These are phyloP conservation scores for Polytrichum commune DNA, from an alignment of 225 moss, liverwort and hornwort species.

Conservation along the genomic window DNA sequence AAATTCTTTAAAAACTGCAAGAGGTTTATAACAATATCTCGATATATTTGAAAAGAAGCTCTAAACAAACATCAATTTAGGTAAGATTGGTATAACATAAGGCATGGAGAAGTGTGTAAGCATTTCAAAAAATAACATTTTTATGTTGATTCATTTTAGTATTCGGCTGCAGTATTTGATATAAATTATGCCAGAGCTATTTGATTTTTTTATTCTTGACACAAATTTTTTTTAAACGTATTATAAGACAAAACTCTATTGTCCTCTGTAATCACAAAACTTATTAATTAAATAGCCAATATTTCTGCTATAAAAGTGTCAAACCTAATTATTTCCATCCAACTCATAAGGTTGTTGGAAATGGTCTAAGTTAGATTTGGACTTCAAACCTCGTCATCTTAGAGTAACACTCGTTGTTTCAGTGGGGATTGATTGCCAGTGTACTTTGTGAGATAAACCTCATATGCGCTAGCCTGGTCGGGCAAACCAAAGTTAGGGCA, in stretches of 20 bases:
- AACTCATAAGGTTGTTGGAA: too few relatives aligned
- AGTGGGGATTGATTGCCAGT: background rate
- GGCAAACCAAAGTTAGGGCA: accelerated
- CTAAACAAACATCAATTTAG: background rate
- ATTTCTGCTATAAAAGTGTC: accelerated
- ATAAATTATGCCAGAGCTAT: background rate
- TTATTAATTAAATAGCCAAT: too few relatives aligned
- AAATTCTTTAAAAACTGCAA: too few relatives aligned
- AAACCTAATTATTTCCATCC: accelerated
- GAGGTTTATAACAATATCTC: too few relatives aligned
- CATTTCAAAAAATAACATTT: too few relatives aligned
- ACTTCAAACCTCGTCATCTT: too few relatives aligned
- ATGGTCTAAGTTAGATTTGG: too few relatives aligned
- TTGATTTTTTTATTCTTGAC: too few relatives aligned
- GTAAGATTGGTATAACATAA: background rate
- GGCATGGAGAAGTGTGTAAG: background rate
- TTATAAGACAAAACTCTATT: too few relatives aligned
- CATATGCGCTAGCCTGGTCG: accelerated
- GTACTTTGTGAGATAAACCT: background rate
- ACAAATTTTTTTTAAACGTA: too few relatives aligned
- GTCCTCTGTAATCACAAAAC: too few relatives aligned
- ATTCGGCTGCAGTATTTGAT: background rate
- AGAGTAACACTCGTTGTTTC: too few relatives aligned
- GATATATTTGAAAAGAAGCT: background rate
- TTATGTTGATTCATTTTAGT: background rate